These are phyloP conservation scores for Thelephora ganbajun DNA, from an alignment of 768 basidiomycete species.

Conservation along the genomic window DNA sequence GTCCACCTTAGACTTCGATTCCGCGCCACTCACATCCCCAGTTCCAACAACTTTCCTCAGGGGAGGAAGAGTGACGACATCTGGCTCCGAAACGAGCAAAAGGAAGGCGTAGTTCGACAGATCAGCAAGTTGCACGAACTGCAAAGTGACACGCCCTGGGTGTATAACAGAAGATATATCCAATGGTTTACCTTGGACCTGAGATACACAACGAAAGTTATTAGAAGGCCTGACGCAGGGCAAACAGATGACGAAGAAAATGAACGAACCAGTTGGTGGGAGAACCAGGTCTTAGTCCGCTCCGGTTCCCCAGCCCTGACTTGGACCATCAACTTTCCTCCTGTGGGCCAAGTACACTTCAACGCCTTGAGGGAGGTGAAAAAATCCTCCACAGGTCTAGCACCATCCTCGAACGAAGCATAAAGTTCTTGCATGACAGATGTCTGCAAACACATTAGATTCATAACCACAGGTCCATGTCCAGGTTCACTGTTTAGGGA, in stretches of 20 bases:
- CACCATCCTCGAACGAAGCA: neutral
- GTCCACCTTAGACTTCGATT: no score
- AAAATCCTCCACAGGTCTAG: neutral
- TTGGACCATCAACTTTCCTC: neutral
- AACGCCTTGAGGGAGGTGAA: no score
- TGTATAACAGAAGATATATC: slow-evolving; percentile 10
- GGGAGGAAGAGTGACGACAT: no score
- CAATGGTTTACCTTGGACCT: slow-evolving; percentile 6
- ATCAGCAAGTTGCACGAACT: slow-evolving; percentile 11
- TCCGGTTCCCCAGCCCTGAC: neutral
- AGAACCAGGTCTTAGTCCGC: slow-evolving; percentile 3
- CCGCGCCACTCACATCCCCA: no score
- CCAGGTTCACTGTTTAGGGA: no score
- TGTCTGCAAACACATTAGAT: no score
- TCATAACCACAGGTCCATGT: no score
- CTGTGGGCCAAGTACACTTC: neutral
- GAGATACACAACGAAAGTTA: slow-evolving; percentile 1
- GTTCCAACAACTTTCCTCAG: no score
- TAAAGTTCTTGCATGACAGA: no score
- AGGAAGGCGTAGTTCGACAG: slow-evolving; percentile 11
- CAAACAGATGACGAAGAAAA: neutral
- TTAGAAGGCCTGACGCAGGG: neutral
- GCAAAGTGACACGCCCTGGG: slow-evolving; percentile 9
- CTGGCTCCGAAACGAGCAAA: slow-evolving; percentile 9
- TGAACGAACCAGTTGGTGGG: slow-evolving; percentile 5